Percentiles rank a stretch among this genome's conserved stretches.
Evolutionary conservation across 345 rosid species (phyloP).

Genomic region (Camelina laxa): DNA sequence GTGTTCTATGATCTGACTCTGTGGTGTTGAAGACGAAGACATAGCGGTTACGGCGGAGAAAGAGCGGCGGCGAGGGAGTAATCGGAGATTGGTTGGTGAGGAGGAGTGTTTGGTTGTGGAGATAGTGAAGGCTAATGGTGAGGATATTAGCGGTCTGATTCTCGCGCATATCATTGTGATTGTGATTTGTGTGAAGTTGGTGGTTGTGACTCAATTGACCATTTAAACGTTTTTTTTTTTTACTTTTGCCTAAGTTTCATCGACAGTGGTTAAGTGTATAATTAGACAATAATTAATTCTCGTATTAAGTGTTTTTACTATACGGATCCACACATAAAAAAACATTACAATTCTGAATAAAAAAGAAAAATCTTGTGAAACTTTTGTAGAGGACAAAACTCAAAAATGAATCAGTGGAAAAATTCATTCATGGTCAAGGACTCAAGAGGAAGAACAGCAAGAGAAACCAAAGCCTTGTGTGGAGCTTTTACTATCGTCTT

Average conservation of each 20-base stretch:
- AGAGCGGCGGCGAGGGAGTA: slow-evolving; percentile 37
- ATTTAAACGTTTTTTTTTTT: not conserved
- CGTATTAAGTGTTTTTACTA: not conserved
- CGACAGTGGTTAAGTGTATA: not conserved
- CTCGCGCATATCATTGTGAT: slow-evolving; percentile 28
- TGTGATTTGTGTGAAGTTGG: not conserved
- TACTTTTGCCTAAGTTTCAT: not conserved
- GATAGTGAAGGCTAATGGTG: slow-evolving; percentile 33
- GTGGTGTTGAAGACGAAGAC: slow-evolving; percentile 40
- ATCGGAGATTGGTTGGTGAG: slow-evolving; percentile 9
- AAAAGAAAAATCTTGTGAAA: not conserved
- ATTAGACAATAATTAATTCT: not conserved
- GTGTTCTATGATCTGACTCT: slow-evolving; percentile 71
- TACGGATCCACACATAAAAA: not conserved
- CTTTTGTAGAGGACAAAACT: not conserved
- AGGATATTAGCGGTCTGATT: slow-evolving; percentile 32
- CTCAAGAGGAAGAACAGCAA: slow-evolving; percentile 58
- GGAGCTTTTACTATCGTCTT: slow-evolving; percentile 51
- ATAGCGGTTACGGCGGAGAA: slow-evolving; percentile 39
- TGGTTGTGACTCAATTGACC: not conserved
- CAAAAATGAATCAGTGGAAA: not conserved
- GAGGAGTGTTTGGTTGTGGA: slow-evolving; percentile 28
- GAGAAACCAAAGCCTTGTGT: slow-evolving; percentile 66
- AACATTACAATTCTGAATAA: slow-evolving; percentile 20
- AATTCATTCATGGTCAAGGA: not conserved